phyloP scores from a whole-genome alignment of 306 rosid species.

The Clitoria ternatea region DNA sequence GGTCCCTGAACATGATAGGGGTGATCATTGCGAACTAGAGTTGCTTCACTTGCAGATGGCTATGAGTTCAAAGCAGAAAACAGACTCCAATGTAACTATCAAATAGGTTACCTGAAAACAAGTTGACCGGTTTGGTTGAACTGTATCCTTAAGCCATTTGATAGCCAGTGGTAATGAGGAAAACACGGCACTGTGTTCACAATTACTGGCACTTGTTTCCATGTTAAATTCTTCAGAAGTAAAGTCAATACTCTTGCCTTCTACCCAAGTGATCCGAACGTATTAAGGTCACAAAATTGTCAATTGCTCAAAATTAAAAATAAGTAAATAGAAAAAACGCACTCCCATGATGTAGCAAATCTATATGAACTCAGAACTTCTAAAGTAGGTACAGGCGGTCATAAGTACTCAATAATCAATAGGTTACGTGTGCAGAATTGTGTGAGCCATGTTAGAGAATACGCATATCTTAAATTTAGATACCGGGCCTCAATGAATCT shows the following conservation, averaged over 20 bases:
- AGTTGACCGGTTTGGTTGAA: slow-evolving; percentile 51
- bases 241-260: slow-evolving; percentile 37
- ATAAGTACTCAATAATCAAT: neutral
- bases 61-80: no score
- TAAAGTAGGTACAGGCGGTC: neutral
- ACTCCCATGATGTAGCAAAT: neutral
- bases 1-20: no score
- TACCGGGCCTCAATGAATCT: no score
- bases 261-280: slow-evolving; percentile 5
- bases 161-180: slow-evolving; percentile 73
- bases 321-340: neutral
- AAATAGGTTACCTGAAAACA: slow-evolving; percentile 67
- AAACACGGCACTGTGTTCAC: slow-evolving; percentile 75
- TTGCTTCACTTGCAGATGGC: neutral
- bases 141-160: slow-evolving; percentile 78
- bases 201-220: slow-evolving; percentile 49
- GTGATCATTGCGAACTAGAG: no score
- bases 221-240: slow-evolving; percentile 48
- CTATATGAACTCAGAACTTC: neutral
- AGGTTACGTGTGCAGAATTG: neutral
- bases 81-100: neutral
- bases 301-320: neutral
- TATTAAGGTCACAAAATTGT: slow-evolving; percentile 5
- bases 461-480: no score
- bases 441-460: neutral